Evolutionary conservation across 176 grass and related monocot species (phyloP).

Genomic region (Triticum aestivum): IWGSC_CS_RefSeq_v2.1 NC_057814.1:510616005-510616504

Average conservation of each 20-base stretch:
- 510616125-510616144: slow-evolving; percentile 28
- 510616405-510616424: slow-evolving; percentile 21
- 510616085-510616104: not conserved
- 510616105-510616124: slow-evolving; percentile 14
- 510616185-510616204: no score
- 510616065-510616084: not conserved
- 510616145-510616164: not conserved
- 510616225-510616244: slow-evolving; percentile 38
- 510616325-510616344: slow-evolving; percentile 24
- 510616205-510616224: not conserved
- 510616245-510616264: slow-evolving; percentile 44
- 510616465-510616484: slow-evolving; percentile 6
- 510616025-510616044: not conserved
- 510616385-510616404: not conserved
- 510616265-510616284: slow-evolving; percentile 22
- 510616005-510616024: slow-evolving; percentile 24
- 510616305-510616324: slow-evolving; percentile 42
- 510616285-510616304: slow-evolving; percentile 7
- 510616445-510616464: not conserved
- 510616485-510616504: not conserved
- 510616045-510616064: not conserved
- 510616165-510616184: not conserved
- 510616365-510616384: not conserved
- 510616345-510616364: slow-evolving; percentile 6
- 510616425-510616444: slow-evolving; percentile 11